These are phyloP conservation scores for Radiomyces spectabilis DNA, from an alignment of 192 early-diverging fungal species.

Conservation along the genomic window DNA sequence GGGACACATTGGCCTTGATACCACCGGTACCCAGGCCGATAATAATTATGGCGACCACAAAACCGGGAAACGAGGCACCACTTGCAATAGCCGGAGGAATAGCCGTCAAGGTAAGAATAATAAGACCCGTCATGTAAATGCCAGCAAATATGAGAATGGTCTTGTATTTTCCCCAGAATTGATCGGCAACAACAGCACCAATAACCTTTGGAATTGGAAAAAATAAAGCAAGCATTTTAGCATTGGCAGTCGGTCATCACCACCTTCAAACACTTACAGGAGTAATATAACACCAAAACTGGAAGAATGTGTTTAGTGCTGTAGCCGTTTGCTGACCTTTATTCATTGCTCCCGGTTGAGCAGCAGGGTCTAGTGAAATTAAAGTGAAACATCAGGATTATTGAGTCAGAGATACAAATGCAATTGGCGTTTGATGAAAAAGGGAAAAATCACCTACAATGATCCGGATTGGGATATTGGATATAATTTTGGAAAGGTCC, in stretches of 20 bases:
- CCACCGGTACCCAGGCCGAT: conserved; percentile 74
- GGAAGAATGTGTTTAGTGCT: conserved; percentile 46
- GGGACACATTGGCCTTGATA: conserved; percentile 72
- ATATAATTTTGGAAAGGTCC: conserved; percentile 54
- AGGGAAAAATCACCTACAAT: conserved; percentile 15
- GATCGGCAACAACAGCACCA: conserved; percentile 62
- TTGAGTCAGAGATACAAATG: neutral
- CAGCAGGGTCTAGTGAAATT: conserved; percentile 11
- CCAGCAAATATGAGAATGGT: conserved; percentile 57
- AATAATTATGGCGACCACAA: conserved; percentile 62
- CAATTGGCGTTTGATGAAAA: neutral
- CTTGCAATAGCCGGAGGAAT: conserved; percentile 46
- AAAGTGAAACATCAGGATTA: neutral
- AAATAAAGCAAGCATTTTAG: conserved; percentile 45
- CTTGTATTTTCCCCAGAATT: conserved; percentile 68
- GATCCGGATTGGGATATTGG: conserved; percentile 31
- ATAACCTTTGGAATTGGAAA: conserved; percentile 47
- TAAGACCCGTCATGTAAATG: conserved; percentile 57
- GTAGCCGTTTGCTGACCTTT: conserved; percentile 44
- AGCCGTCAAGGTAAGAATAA: conserved; percentile 56
- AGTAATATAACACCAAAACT: conserved; percentile 55
- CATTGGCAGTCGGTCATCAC: conserved; percentile 36
- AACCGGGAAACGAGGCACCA: conserved; percentile 54
- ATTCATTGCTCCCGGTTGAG: conserved; percentile 38
- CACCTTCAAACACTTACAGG: conserved; percentile 45